A percentile compares a stretch with the other conserved stretches of the same genome.
Evolutionary conservation across 1,139 yeast genomes (phyloP).

Genomic region (Blastobotrys ciferrii): DNA sequence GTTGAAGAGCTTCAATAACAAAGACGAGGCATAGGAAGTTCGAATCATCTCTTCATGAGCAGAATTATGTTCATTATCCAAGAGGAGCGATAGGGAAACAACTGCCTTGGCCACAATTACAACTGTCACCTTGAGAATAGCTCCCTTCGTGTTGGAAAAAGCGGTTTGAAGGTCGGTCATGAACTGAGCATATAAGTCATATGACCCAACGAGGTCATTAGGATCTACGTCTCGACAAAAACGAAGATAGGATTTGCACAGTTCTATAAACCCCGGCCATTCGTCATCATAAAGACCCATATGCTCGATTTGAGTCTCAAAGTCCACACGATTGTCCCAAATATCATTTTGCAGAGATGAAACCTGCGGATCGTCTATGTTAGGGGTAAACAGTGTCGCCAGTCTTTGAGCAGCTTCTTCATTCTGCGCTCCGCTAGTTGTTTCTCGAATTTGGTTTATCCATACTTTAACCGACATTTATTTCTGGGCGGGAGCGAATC

Average conservation of each 20-base stretch:
- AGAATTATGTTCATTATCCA: constrained; percentile 41
- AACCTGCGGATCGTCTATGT: constrained; percentile 31
- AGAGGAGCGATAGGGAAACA: constrained; percentile 49
- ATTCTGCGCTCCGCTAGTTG: constrained; percentile 15
- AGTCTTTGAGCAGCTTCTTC: constrained; percentile 19
- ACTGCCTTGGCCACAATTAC: constrained; percentile 43
- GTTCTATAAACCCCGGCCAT: constrained; percentile 55
- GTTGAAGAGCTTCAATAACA: constrained; percentile 61
- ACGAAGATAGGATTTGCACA: constrained; percentile 50
- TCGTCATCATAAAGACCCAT: constrained; percentile 42
- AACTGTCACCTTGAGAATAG: constrained; percentile 47
- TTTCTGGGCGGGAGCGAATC: constrained; percentile 1
- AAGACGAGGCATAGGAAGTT: constrained; percentile 50
- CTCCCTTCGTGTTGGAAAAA: constrained; percentile 55
- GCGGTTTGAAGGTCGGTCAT: constrained; percentile 58
- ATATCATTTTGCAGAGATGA: constrained; percentile 37
- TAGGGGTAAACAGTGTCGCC: constrained; percentile 29
- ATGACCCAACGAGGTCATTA: constrained; percentile 53
- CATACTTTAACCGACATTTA: constrained; percentile 29
- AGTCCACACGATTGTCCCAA: constrained; percentile 27
- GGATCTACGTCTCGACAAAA: constrained; percentile 60
- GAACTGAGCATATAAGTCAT: constrained; percentile 55
- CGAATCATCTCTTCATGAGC: constrained; percentile 44
- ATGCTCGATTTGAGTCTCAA: constrained; percentile 37
- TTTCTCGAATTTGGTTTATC: constrained; percentile 24